These are phyloP conservation scores for Arabis alpina DNA, from an alignment of 345 rosid species.

Conservation along the genomic window DNA sequence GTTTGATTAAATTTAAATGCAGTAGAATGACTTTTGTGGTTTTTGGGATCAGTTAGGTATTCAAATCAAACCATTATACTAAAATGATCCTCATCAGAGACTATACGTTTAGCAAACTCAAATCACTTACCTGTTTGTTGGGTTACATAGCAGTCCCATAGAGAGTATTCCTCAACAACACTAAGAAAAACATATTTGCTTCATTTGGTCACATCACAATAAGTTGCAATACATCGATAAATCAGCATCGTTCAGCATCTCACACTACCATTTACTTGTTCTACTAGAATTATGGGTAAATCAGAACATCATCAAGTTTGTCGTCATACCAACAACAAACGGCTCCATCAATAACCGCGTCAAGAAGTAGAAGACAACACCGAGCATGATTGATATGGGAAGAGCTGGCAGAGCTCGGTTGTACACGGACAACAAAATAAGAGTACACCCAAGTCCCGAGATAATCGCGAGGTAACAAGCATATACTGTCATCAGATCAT, in stretches of 20 bases:
- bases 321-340: slow-evolving; percentile 75
- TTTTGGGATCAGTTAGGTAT: too few species aligned
- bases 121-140: not conserved
- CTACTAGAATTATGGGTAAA: slow-evolving; percentile 22
- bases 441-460: slow-evolving; percentile 98
- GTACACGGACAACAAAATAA: slow-evolving; percentile 80
- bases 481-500: slow-evolving; percentile 96
- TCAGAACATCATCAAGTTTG: slow-evolving; percentile 86
- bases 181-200: not conserved
- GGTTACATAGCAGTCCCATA: slow-evolving; percentile 15
- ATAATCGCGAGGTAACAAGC: slow-evolving; percentile 96
- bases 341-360: slow-evolving; percentile 94
- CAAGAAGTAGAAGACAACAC: slow-evolving; percentile 89
- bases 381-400: slow-evolving; percentile 86
- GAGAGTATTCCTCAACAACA: not conserved
- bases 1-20: too few species aligned
- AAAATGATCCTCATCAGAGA: not conserved
- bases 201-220: slow-evolving; percentile 11
- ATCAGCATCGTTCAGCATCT: not conserved
- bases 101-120: slow-evolving; percentile 6
- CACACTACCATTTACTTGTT: slow-evolving; percentile 25
- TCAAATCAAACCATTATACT: not conserved
- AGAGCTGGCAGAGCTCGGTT: slow-evolving; percentile 92
- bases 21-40: too few species aligned
- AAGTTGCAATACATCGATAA: slow-evolving; percentile 22